Evolutionary conservation across 1,284 basidiomycete genomes (phyloP).

Genomic region (Irpex sp.): DNA sequence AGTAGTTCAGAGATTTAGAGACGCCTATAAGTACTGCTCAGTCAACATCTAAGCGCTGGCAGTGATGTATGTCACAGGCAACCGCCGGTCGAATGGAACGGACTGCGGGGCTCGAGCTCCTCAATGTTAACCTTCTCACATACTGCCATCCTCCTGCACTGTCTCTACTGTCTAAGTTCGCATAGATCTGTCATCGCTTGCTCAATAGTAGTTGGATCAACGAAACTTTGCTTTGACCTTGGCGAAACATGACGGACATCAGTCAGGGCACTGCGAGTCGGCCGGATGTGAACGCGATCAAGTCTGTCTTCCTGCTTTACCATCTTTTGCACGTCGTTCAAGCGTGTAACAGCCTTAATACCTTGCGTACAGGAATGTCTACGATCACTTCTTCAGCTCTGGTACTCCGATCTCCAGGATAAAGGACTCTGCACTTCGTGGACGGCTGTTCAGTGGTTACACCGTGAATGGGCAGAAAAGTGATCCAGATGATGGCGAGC

Average conservation of each 20-base stretch:
- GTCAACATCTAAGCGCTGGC: too few species aligned
- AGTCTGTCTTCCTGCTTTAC: conserved; percentile 18
- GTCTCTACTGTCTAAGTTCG: too few species aligned
- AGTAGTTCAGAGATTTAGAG: too few species aligned
- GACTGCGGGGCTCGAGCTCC: too few species aligned
- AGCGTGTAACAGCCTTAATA: conserved; percentile 18
- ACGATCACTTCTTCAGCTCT: conserved; percentile 54
- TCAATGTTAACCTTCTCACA: too few species aligned
- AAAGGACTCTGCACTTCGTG: conserved; percentile 56
- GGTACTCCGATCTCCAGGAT: conserved; percentile 53
- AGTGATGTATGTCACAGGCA: too few species aligned
- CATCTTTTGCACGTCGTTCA: conserved; percentile 9
- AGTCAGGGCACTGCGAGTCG: conserved; percentile 1
- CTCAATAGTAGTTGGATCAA: background rate
- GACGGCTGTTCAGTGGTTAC: conserved; percentile 43
- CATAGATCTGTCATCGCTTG: background rate
- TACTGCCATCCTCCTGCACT: too few species aligned
- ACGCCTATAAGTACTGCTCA: too few species aligned
- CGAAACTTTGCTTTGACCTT: background rate
- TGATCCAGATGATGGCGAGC: background rate
- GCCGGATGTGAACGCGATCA: conserved; percentile 16
- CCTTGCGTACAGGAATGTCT: conserved; percentile 42
- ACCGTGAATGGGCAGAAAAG: background rate
- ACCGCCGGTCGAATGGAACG: too few species aligned
- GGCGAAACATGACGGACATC: background rate